phyloP scores from a whole-genome alignment of 2,329 filamentous ascomycete genomes.

The Penicillium sclerotigenum region DNA sequence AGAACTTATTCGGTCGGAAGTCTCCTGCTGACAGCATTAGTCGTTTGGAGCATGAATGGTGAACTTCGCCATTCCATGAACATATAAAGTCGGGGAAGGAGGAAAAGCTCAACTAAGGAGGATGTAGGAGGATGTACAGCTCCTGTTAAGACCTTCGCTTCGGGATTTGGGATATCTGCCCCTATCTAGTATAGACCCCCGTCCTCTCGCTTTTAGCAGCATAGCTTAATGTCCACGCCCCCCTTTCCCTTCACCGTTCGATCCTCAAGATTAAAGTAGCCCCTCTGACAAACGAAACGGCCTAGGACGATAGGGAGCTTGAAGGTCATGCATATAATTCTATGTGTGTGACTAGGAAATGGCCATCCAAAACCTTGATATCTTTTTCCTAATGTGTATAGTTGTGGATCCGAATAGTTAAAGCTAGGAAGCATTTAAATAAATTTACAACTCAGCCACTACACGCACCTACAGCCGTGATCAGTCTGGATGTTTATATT shows the following conservation, averaged over 20 bases:
- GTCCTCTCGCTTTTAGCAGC: not conserved
- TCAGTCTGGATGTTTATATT: too few species aligned
- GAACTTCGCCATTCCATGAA: not conserved
- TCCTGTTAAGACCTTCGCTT: not conserved
- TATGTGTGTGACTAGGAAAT: constrained; percentile 27
- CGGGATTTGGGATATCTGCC: not conserved
- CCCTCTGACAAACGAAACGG: not conserved
- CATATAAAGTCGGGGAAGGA: not conserved
- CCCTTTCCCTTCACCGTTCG: not conserved
- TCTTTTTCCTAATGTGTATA: too few species aligned
- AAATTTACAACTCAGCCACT: too few species aligned
- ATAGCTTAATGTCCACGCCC: not conserved
- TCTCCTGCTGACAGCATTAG: not conserved
- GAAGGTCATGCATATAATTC: not conserved
- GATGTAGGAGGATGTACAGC: not conserved
- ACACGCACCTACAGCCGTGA: too few species aligned
- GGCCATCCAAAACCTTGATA: constrained; percentile 34
- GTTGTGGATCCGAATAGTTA: too few species aligned
- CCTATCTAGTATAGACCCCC: not conserved
- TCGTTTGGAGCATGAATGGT: not conserved
- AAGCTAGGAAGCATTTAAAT: too few species aligned
- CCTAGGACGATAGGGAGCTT: not conserved
- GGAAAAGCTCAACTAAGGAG: not conserved
- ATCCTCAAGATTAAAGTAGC: not conserved
- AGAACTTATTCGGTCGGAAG: not conserved